These are phyloP conservation scores for Trifolium repens DNA, from an alignment of 306 rosid genomes.

Conservation along the genomic window DNA sequence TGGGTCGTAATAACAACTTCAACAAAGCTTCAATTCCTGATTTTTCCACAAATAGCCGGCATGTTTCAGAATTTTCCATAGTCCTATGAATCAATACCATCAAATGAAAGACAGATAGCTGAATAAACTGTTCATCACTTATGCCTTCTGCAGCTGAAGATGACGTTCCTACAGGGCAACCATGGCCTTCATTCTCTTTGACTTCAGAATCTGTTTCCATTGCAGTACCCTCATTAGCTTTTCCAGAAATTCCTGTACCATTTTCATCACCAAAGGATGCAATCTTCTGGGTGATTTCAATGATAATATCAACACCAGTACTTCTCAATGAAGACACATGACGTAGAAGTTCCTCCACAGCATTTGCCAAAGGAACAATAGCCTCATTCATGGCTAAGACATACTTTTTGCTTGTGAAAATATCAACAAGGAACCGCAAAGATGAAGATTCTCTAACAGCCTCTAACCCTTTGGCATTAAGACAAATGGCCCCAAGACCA, in stretches of 20 bases:
- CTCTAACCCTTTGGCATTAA: conserved; percentile 91
- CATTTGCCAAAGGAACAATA: conserved; percentile 91
- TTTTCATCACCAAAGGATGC: conserved; percentile 68
- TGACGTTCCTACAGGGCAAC: conserved; percentile 59
- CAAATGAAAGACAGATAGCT: conserved; percentile 83
- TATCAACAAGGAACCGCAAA: conserved; percentile 77
- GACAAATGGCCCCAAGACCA: conserved; percentile 97
- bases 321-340: conserved; percentile 87
- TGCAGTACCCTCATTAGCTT: conserved; percentile 63
- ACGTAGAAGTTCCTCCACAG: conserved; percentile 97
- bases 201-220: conserved; percentile 96
- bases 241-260: conserved; percentile 52
- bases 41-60: conserved; percentile 95
- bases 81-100: conserved; percentile 94
- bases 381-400: conserved; percentile 92
- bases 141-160: conserved; percentile 72
- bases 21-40: conserved; percentile 89
- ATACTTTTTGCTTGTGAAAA: conserved; percentile 86
- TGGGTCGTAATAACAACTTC: conserved; percentile 78
- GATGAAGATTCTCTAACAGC: conserved; percentile 83
- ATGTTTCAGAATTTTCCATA: conserved; percentile 95
- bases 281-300: conserved; percentile 84
- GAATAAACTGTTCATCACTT: conserved; percentile 78
- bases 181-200: conserved; percentile 63
- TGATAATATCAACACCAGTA: conserved; percentile 84